phyloP scores from a whole-genome alignment of 257 asterid species.

The Plantago major region DNA sequence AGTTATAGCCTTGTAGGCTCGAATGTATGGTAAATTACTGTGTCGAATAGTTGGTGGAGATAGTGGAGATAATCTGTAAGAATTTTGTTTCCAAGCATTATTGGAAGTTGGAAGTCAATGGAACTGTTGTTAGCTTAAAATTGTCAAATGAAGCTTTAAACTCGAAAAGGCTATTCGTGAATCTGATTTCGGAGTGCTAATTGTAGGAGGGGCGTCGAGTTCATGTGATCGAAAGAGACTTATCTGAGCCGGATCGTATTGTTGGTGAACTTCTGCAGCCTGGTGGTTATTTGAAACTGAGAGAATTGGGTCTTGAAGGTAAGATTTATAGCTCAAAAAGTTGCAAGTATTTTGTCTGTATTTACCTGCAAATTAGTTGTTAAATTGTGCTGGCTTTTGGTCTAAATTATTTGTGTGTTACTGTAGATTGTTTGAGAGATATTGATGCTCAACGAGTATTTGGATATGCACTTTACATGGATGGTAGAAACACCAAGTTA shows the following conservation, averaged over 20 bases:
- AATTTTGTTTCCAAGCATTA: too few species aligned
- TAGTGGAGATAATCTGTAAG: too few species aligned
- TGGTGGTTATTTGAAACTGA: constrained; percentile 68
- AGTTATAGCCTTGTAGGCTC: too few species aligned
- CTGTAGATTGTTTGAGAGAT: constrained; percentile 55
- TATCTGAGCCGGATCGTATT: constrained; percentile 70
- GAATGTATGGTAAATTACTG: too few species aligned
- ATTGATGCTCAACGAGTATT: constrained; percentile 73
- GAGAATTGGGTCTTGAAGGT: constrained; percentile 81
- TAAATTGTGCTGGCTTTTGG: background rate
- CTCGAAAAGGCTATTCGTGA: background rate
- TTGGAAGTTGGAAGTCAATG: background rate
- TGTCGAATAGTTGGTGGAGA: too few species aligned
- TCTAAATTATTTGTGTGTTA: background rate
- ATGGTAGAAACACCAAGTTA: constrained; percentile 46
- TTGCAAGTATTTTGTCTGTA: background rate
- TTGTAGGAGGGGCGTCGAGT: constrained; percentile 69
- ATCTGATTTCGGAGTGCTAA: background rate
- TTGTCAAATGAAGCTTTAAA: too few species aligned
- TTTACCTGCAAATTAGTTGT: too few species aligned
- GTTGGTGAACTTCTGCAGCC: constrained; percentile 88
- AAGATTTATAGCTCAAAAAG: background rate
- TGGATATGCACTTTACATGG: constrained; percentile 73
- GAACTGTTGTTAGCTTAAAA: too few species aligned
- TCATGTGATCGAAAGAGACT: constrained; percentile 75